Conservation (phyloP, 2,329 filamentous ascomycete species). For the Aspergillus transmontanensis region DNA sequence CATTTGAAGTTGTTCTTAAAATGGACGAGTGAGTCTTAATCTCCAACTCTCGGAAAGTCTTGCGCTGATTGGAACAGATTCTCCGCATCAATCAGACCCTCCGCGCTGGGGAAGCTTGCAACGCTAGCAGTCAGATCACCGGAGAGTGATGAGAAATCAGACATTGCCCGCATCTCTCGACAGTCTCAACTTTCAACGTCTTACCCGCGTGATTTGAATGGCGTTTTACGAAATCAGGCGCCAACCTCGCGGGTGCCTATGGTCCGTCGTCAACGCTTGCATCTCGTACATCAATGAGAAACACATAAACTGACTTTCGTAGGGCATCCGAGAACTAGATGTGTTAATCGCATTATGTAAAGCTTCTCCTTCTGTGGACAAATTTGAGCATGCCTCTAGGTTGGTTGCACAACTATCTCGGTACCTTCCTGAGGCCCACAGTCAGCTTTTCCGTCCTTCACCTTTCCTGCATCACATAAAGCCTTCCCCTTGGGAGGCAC, state of each 20-base stretch:
- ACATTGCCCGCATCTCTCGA: constrained; percentile 40
- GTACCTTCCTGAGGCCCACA: constrained; percentile 83
- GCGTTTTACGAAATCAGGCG: constrained; percentile 38
- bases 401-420: constrained; percentile 77
- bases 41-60: background rate
- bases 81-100: constrained; percentile 39
- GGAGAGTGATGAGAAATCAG: constrained; percentile 30
- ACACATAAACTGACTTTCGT: constrained; percentile 23
- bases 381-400: constrained; percentile 71
- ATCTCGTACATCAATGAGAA: background rate
- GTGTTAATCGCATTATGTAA: constrained; percentile 89
- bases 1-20: background rate
- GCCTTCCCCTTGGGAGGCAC: constrained; percentile 83
- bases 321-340: constrained; percentile 90
- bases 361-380: constrained; percentile 75
- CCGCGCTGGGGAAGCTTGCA: constrained; percentile 49
- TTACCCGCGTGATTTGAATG: constrained; percentile 36
- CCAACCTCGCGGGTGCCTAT: constrained; percentile 43
- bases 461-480: constrained; percentile 81
- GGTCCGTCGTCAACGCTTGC: constrained; percentile 27
- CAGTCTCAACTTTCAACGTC: constrained; percentile 30
- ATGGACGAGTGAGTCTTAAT: constrained; percentile 37
- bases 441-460: constrained; percentile 75
- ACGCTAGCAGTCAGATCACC: constrained; percentile 41
- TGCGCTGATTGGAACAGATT: constrained; percentile 28